Conservation (phyloP, 768 basidiomycete genomes). For the Boletus fagicola region DNA sequence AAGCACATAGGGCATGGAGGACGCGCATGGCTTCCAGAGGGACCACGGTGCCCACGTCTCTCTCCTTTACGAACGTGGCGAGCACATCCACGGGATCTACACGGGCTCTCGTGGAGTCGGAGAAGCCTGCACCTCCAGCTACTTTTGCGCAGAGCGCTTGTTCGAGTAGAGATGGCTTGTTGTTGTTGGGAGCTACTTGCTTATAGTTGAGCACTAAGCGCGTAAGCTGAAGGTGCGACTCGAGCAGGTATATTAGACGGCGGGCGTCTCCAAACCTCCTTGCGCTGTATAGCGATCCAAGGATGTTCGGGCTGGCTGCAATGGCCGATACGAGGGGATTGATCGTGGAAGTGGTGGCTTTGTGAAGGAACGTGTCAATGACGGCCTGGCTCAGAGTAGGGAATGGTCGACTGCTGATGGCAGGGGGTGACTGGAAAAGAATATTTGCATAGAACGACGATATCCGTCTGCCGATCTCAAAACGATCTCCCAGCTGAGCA, state of each 20-base stretch:
- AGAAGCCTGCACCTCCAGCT: constrained; percentile 45
- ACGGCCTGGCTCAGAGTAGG: constrained; percentile 58
- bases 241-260: constrained; percentile 65
- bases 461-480: constrained; percentile 73
- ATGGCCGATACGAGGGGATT: constrained; percentile 75
- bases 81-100: constrained; percentile 75
- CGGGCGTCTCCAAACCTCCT: constrained; percentile 70
- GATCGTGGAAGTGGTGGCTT: constrained; percentile 76
- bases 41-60: constrained; percentile 57
- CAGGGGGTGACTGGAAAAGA: constrained; percentile 58
- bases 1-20: constrained; percentile 64
- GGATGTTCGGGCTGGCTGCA: constrained; percentile 55
- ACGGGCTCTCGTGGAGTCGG: constrained; percentile 46
- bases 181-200: constrained; percentile 41
- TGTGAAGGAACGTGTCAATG: constrained; percentile 67
- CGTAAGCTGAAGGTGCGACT: constrained; percentile 60
- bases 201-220: constrained; percentile 67
- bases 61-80: constrained; percentile 62
- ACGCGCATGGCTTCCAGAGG: constrained; percentile 67
- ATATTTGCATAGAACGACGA: constrained; percentile 66
- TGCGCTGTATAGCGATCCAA: constrained; percentile 57
- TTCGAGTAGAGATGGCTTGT: constrained; percentile 67
- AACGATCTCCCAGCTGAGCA: constrained; percentile 73
- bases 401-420: constrained; percentile 56
- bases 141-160: constrained; percentile 69